A percentile compares a stretch with the other conserved stretches of the same genome.
Evolutionary conservation across 2,329 filamentous ascomycete genomes (phyloP).

Genomic region (Colletotrichum falcatum): DNA sequence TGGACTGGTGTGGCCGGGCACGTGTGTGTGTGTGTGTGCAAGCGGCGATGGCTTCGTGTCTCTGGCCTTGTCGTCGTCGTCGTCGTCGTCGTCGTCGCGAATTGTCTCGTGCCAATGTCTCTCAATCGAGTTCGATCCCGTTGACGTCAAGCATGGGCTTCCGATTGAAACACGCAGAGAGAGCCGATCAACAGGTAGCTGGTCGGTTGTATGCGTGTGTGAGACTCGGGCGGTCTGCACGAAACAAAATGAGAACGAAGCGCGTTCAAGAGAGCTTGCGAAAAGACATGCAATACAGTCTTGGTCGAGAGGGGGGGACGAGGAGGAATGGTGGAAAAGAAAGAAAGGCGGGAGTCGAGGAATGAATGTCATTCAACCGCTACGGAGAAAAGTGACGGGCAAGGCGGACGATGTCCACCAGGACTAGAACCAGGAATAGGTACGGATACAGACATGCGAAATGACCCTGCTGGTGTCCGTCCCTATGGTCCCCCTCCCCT

Average conservation of each 20-base stretch:
- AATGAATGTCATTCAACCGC: constrained; percentile 9
- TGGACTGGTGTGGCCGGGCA: neutral
- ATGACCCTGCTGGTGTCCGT: constrained; percentile 3
- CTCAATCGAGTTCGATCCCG: constrained; percentile 11
- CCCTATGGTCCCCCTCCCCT: no score
- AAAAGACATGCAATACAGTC: neutral
- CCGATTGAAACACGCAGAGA: constrained; percentile 30
- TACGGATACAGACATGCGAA: constrained; percentile 8
- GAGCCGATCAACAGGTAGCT: neutral
- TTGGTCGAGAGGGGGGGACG: constrained; percentile 2
- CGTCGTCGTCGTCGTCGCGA: constrained; percentile 9
- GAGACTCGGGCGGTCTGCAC: constrained; percentile 1
- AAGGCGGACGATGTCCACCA: neutral
- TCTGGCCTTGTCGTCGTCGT: neutral
- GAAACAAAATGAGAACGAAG: neutral
- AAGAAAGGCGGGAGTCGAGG: constrained; percentile 12
- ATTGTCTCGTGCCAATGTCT: constrained; percentile 10
- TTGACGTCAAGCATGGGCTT: constrained; percentile 19
- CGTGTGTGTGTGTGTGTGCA: neutral
- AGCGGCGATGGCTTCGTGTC: neutral
- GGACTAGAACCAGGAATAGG: neutral
- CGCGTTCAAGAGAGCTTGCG: no score
- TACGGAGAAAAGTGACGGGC: neutral
- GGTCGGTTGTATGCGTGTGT: neutral
- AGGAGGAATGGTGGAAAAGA: neutral